Evolutionary conservation across 495 filamentous ascomycete species (phyloP).

Genomic region (Neurospora pannonica): DNA sequence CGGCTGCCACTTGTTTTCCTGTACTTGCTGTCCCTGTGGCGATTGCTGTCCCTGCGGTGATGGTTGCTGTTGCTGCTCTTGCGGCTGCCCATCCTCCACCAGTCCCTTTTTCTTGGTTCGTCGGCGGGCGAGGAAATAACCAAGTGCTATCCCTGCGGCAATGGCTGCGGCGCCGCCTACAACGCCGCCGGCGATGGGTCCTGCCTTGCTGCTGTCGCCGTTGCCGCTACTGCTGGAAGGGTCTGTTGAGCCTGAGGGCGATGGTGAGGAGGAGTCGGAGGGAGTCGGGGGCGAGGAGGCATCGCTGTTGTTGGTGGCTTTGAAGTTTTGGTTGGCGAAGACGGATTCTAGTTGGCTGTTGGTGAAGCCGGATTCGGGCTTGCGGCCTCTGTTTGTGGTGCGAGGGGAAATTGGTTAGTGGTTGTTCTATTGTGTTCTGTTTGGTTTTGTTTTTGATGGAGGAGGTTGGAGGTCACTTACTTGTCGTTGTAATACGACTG

Average conservation of each 20-base stretch:
- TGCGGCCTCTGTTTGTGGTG: not conserved
- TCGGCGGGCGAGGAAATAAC: not conserved
- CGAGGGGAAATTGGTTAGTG: not conserved
- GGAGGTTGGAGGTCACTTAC: constrained; percentile 1
- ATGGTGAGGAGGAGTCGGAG: not conserved
- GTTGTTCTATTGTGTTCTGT: not conserved
- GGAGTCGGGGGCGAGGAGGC: not conserved
- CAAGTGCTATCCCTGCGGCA: not conserved
- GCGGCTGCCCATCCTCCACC: not conserved
- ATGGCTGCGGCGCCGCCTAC: constrained; percentile 10
- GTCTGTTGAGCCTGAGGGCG: not conserved
- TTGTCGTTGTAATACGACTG: constrained; percentile 10
- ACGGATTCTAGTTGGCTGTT: not conserved
- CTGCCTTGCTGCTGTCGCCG: not conserved
- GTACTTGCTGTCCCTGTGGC: not conserved
- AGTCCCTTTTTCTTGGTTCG: not conserved
- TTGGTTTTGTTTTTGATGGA: not conserved
- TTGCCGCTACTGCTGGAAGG: not conserved
- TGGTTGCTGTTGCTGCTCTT: not conserved
- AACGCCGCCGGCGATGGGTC: constrained; percentile 8
- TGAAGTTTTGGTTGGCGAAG: not conserved
- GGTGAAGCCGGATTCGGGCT: not conserved
- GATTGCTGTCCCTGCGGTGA: not conserved
- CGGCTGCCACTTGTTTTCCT: not conserved
- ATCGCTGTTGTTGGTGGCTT: not conserved